Conservation (phyloP, 495 filamentous ascomycete species). For the Xylaria nigripes region DNA sequence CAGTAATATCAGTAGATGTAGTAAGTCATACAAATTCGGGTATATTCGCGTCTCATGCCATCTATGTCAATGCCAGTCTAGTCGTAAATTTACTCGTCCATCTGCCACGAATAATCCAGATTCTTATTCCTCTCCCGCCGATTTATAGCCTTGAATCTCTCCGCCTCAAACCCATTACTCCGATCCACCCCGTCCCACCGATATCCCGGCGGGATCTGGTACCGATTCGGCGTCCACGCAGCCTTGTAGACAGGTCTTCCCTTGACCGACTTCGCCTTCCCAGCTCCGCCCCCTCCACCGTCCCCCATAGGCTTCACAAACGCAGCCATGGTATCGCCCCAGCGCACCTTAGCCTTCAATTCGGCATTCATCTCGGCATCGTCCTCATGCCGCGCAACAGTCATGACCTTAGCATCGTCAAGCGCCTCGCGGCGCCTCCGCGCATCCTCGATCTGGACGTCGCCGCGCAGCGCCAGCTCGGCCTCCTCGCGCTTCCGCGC, state of each 20-base stretch:
- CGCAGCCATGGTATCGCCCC: constrained; percentile 88
- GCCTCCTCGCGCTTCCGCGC: constrained; percentile 52
- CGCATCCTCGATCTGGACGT: constrained; percentile 64
- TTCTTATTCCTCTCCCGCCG: constrained; percentile 60
- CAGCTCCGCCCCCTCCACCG: neutral
- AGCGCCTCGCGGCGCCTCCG: constrained; percentile 49
- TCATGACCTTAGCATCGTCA: constrained; percentile 70
- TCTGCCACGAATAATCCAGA: constrained; percentile 90
- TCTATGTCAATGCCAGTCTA: neutral
- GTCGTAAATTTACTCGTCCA: constrained; percentile 58
- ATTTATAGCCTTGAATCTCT: constrained; percentile 85
- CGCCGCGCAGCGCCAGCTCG: constrained; percentile 63
- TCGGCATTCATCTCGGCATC: constrained; percentile 80
- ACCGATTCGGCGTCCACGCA: constrained; percentile 77
- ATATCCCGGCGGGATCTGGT: constrained; percentile 86
- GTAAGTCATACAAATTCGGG: neutral
- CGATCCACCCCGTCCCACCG: constrained; percentile 97
- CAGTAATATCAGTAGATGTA: neutral
- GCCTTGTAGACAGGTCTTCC: constrained; percentile 76
- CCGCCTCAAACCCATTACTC: constrained; percentile 87
- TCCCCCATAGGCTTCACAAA: constrained; percentile 51
- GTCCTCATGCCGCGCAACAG: constrained; percentile 68
- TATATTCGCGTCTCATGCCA: constrained; percentile 2
- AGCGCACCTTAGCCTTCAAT: constrained; percentile 62
- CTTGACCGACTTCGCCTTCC: constrained; percentile 32